phyloP scores from a whole-genome alignment of 2,329 filamentous ascomycete genomes.

The Raffaelea arxii region DNA sequence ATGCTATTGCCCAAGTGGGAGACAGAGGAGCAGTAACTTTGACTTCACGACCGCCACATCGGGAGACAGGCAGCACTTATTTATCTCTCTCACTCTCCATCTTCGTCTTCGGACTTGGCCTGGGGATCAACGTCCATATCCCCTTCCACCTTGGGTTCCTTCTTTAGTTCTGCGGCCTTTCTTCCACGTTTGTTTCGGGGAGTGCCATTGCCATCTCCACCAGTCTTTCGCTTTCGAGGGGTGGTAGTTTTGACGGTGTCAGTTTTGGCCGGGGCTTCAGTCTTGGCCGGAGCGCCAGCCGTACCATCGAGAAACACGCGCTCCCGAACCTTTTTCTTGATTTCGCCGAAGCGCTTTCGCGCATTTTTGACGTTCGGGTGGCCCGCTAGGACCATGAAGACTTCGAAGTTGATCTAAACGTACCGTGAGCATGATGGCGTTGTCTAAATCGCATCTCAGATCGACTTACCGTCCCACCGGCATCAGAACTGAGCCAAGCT shows the following conservation, averaged over 20 bases:
- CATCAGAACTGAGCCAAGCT: slow-evolving; percentile 7
- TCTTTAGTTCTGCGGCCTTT: neutral
- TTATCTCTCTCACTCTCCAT: too few relatives aligned
- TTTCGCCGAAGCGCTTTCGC: slow-evolving; percentile 50
- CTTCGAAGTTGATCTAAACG: slow-evolving; percentile 12
- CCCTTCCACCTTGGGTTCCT: too few relatives aligned
- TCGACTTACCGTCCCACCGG: slow-evolving; percentile 2
- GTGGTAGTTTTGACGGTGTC: too few relatives aligned
- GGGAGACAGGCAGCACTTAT: too few relatives aligned
- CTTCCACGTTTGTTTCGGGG: neutral
- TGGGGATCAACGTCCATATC: too few relatives aligned
- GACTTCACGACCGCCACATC: too few relatives aligned
- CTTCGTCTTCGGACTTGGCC: too few relatives aligned
- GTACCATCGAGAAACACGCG: slow-evolving; percentile 3
- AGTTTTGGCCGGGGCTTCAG: too few relatives aligned
- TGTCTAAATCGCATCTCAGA: too few relatives aligned
- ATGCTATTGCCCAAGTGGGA: too few relatives aligned
- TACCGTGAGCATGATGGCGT: too few relatives aligned
- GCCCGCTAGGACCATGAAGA: slow-evolving; percentile 9
- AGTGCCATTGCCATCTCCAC: neutral
- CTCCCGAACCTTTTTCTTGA: slow-evolving; percentile 34
- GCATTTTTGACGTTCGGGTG: slow-evolving; percentile 11
- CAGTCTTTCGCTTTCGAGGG: slow-evolving; percentile 4
- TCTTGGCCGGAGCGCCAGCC: neutral
- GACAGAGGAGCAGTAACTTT: too few relatives aligned